Evolutionary conservation across 345 rosid species (phyloP).

Genomic region (Salix brachista): DNA sequence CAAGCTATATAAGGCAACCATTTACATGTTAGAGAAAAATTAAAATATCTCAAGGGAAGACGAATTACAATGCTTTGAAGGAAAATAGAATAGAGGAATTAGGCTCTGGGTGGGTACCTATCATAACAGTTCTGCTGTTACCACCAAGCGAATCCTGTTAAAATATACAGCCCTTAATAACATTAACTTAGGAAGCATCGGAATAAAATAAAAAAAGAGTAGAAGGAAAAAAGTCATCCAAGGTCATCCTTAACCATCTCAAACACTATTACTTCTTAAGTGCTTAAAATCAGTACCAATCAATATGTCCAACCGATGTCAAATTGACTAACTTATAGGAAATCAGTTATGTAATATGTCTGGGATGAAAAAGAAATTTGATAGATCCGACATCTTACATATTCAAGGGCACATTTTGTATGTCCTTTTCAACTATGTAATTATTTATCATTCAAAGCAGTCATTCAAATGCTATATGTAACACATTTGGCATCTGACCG

Average conservation of each 20-base stretch:
- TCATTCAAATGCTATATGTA: neutral
- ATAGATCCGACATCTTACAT: neutral
- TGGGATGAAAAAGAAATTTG: neutral
- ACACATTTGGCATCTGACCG: neutral
- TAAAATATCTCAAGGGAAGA: neutral
- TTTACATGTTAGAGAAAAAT: neutral
- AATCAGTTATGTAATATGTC: neutral
- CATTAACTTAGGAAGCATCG: neutral
- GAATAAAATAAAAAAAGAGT: neutral
- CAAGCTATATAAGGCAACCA: constrained; percentile 54
- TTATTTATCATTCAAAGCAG: neutral
- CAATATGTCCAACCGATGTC: neutral
- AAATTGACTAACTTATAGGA: neutral
- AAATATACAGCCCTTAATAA: constrained; percentile 4
- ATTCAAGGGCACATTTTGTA: neutral
- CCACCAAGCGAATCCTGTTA: constrained; percentile 99
- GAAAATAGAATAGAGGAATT: constrained; percentile 1
- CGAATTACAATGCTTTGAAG: neutral
- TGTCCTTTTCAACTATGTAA: neutral
- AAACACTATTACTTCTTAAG: neutral
- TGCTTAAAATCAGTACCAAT: neutral
- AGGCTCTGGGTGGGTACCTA: constrained; percentile 47
- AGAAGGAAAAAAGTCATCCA: neutral
- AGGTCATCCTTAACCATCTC: neutral
- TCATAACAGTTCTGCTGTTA: constrained; percentile 98